phyloP scores from a whole-genome alignment of 129 eudicot genomes.

The Saposhnikovia divaricata region DNA sequence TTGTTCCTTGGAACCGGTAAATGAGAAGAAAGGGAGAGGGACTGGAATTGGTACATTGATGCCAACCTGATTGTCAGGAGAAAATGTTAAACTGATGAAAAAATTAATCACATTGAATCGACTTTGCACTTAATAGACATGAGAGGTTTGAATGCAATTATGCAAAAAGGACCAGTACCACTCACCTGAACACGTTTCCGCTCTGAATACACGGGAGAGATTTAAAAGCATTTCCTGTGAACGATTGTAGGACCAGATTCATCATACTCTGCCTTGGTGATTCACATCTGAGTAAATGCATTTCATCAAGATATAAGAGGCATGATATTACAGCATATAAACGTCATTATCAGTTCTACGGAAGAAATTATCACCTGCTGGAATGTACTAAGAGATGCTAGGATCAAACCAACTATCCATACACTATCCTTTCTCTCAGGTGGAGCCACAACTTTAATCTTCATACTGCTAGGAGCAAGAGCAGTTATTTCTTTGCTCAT shows the following conservation, averaged over 20 bases:
- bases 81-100: too few relatives aligned
- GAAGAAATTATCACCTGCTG: neutral
- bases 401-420: neutral
- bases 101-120: too few relatives aligned
- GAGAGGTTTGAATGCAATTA: too few relatives aligned
- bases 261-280: neutral
- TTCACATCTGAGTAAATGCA: too few relatives aligned
- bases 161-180: too few relatives aligned
- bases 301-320: neutral
- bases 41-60: too few relatives aligned
- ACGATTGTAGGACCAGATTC: neutral
- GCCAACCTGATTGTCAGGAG: too few relatives aligned
- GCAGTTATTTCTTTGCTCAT: neutral
- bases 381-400: too few relatives aligned
- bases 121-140: too few relatives aligned
- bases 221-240: neutral
- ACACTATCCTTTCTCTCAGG: neutral
- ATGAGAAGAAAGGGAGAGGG: too few relatives aligned
- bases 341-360: neutral
- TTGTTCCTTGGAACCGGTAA: too few relatives aligned
- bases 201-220: neutral
- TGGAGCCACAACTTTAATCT: neutral
- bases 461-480: neutral
- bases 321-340: neutral
- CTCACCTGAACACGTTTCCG: neutral